These are phyloP conservation scores for Effrenium voratum DNA, from an alignment of 73 alveolate genomes.

Conservation along the genomic window DNA sequence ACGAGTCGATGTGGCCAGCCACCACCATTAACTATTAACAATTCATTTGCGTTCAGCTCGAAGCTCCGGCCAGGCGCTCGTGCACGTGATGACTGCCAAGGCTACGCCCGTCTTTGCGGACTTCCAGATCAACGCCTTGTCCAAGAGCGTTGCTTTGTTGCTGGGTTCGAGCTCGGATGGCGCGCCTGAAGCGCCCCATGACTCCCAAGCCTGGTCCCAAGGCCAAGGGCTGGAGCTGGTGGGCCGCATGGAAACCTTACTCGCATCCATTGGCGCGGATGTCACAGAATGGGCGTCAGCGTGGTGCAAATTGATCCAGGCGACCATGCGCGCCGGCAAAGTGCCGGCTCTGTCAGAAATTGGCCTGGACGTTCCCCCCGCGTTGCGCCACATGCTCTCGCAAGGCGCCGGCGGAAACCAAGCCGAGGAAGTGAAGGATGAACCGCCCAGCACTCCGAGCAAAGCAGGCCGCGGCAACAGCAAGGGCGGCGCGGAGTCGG, in stretches of 20 bases:
- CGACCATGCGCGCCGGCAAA: background rate
- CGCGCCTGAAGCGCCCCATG: background rate
- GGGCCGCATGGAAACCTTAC: background rate
- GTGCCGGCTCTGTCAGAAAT: background rate
- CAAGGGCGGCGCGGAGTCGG: background rate
- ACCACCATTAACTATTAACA: too few relatives aligned
- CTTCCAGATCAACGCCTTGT: background rate
- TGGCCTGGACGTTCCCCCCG: background rate
- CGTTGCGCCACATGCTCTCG: background rate
- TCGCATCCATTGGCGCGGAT: background rate
- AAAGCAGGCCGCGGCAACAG: background rate
- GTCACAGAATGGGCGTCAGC: background rate
- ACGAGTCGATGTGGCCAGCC: too few relatives aligned
- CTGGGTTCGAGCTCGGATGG: background rate
- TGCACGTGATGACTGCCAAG: background rate
- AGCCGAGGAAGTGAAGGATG: background rate
- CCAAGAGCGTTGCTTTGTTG: background rate
- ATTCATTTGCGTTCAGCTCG: too few relatives aligned
- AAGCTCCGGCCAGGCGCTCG: too few relatives aligned
- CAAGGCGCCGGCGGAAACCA: background rate
- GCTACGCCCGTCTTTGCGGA: background rate
- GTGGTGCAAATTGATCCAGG: background rate
- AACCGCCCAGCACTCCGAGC: background rate
- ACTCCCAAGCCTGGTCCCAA: background rate
- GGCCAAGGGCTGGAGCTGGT: background rate